A percentile compares a stretch with the other conserved stretches of the same genome.
Evolutionary conservation across 768 basidiomycete genomes (phyloP).

Genomic region (Albatrellus ellisii): DNA sequence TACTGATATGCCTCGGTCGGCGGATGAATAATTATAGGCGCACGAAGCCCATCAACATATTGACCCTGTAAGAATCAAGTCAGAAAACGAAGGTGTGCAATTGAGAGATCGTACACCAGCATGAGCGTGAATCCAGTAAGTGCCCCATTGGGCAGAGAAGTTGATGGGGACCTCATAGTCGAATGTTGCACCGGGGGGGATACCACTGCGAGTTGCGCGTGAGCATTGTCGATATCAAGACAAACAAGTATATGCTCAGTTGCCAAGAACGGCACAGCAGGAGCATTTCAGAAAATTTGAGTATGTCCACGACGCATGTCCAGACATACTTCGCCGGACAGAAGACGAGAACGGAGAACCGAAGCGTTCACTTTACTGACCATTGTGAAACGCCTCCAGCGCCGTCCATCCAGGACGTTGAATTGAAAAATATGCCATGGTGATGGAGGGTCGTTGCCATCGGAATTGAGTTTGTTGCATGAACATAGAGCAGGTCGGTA

Average conservation of each 20-base stretch:
- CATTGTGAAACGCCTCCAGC: slow-evolving; percentile 77
- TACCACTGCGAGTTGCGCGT: slow-evolving; percentile 48
- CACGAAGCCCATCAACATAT: slow-evolving; percentile 85
- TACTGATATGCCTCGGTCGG: slow-evolving; percentile 53
- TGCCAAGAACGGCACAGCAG: too few species aligned
- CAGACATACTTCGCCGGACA: too few species aligned
- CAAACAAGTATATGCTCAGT: too few species aligned
- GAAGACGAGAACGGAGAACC: too few species aligned
- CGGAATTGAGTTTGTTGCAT: slow-evolving; percentile 63
- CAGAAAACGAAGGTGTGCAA: neutral
- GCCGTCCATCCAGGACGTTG: slow-evolving; percentile 81
- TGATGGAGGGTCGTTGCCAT: slow-evolving; percentile 67
- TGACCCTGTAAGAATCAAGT: slow-evolving; percentile 41
- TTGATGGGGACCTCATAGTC: slow-evolving; percentile 67
- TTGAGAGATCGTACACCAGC: slow-evolving; percentile 26
- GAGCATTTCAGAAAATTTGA: too few species aligned
- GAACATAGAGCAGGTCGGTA: slow-evolving; percentile 63
- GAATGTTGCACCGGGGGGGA: slow-evolving; percentile 58
- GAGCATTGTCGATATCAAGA: too few species aligned
- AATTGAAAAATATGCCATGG: slow-evolving; percentile 94
- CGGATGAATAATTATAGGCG: slow-evolving; percentile 71
- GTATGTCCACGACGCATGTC: too few species aligned
- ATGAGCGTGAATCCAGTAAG: slow-evolving; percentile 75
- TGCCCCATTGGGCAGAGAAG: slow-evolving; percentile 59
- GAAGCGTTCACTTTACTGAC: slow-evolving; percentile 23